A percentile compares a stretch with the other conserved stretches of the same genome.
These are phyloP conservation scores for Fusarium beomiforme DNA, from an alignment of 2,329 filamentous ascomycete genomes.

Conservation along the genomic window DNA sequence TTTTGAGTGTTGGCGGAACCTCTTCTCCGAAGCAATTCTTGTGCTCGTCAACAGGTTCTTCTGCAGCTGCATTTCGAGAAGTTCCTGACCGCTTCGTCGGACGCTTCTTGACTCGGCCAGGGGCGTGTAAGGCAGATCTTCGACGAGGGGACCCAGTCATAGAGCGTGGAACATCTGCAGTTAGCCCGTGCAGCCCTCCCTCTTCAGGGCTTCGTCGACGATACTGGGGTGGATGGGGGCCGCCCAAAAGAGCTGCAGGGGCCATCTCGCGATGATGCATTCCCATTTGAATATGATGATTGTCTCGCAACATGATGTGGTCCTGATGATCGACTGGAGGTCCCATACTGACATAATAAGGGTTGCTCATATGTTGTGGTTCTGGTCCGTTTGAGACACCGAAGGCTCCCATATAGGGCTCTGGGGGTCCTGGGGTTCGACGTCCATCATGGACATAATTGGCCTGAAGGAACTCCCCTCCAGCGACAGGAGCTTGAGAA, in stretches of 20 bases:
- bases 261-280: slow-evolving; percentile 41
- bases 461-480: slow-evolving; percentile 49
- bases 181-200: slow-evolving; percentile 2
- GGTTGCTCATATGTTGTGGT: slow-evolving; percentile 36
- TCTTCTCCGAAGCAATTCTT: slow-evolving; percentile 50
- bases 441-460: slow-evolving; percentile 53
- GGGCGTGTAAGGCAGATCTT: slow-evolving; percentile 28
- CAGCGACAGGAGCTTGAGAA: slow-evolving; percentile 48
- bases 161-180: slow-evolving; percentile 28
- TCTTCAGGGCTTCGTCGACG: slow-evolving; percentile 43
- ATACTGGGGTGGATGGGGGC: slow-evolving; percentile 36
- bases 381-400: slow-evolving; percentile 48
- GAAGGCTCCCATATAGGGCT: slow-evolving; percentile 51
- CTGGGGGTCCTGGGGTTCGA: slow-evolving; percentile 50
- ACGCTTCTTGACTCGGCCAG: slow-evolving; percentile 44
- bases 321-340: slow-evolving; percentile 42
- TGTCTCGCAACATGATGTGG: slow-evolving; percentile 40
- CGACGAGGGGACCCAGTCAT: slow-evolving; percentile 44
- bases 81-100: slow-evolving; percentile 27
- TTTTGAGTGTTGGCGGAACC: slow-evolving; percentile 53
- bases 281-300: slow-evolving; percentile 37
- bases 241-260: slow-evolving; percentile 36
- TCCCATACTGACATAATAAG: slow-evolving; percentile 45
- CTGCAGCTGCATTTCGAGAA: slow-evolving; percentile 14
- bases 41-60: slow-evolving; percentile 45